Base-by-base conservation (phyloP, 2,329 filamentous ascomycete species). In the Xylariaceae sp. region DNA sequence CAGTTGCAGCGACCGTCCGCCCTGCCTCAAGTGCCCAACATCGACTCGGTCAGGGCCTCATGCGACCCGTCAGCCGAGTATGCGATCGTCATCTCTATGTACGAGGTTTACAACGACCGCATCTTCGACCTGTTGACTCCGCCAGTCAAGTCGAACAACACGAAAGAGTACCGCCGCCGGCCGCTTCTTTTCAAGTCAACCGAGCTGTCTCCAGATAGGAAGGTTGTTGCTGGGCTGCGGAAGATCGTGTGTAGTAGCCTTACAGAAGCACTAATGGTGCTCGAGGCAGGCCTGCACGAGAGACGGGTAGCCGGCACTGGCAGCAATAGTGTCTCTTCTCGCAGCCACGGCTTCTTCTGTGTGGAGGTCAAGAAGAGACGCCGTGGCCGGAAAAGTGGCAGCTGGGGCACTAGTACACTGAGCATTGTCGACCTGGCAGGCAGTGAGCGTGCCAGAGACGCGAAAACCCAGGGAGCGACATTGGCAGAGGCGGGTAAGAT, bases 71-170 rank as follows among this genome's bases (percentile, higher is more conserved):
- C 73, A 14, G 76, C 81, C 35, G 86, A 94, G 47, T 95, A 95
- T 49, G 82, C 83, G 4, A 78, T 98, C 34, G 67, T 98, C 9
- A 72, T 98, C 15, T 94, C 88, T 34, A 98, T 98, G 89, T 96
- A 96, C 59, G 92, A 98, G 58, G 90, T 98, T 2, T 95, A 98
- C 65, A 98, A 98, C 53, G 90, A 98, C 61, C 80, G 89, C 22
- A 96, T 98, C 45, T 96, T 93, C 56, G 92, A 98, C 51, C 76
- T 98, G 0, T 68, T 98, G 1, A 83, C 82, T 0, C 74, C 76
- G 0, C 71, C 75, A 3, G 60, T 68, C 15, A 72, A 72, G 41
- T 69, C 69, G 0, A 72, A 71, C 22, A 68, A 70, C 5, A 80
- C 77, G 3, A 87, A 85, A 48, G 80, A 86, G 38, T 69, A 71